Conservation (phyloP, 331 rosid species). For the Rosa hybrid region DNA sequence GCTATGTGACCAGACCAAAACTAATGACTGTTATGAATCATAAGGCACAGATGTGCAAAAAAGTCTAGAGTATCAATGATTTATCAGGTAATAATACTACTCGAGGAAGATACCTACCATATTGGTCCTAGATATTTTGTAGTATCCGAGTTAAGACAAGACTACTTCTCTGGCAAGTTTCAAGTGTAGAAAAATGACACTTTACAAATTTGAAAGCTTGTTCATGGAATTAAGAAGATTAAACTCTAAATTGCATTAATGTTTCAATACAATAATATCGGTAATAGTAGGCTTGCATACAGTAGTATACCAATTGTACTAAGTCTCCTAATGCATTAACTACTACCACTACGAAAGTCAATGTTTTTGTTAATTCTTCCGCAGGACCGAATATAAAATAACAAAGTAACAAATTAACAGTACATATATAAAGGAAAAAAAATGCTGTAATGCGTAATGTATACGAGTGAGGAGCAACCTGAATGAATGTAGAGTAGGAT, state of each 20-base stretch:
- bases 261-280: neutral
- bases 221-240: neutral
- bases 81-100: neutral
- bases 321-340: neutral
- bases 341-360: neutral
- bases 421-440: neutral
- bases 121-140: neutral
- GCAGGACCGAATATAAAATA: neutral
- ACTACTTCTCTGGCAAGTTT: neutral
- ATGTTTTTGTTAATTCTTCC: no score
- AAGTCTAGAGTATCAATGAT: neutral
- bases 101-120: neutral
- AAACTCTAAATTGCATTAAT: neutral
- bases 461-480: slow-evolving; percentile 38
- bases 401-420: neutral
- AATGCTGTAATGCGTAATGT: neutral
- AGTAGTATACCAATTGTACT: no score
- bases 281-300: neutral
- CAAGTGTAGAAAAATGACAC: neutral
- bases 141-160: neutral
- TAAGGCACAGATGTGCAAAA: no score
- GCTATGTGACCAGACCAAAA: neutral
- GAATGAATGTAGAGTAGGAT: slow-evolving; percentile 49
- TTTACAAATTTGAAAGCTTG: neutral
- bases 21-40: neutral